Conservation (phyloP, 2,329 filamentous ascomycete genomes). For the Didymosphaeria variabile region DNA sequence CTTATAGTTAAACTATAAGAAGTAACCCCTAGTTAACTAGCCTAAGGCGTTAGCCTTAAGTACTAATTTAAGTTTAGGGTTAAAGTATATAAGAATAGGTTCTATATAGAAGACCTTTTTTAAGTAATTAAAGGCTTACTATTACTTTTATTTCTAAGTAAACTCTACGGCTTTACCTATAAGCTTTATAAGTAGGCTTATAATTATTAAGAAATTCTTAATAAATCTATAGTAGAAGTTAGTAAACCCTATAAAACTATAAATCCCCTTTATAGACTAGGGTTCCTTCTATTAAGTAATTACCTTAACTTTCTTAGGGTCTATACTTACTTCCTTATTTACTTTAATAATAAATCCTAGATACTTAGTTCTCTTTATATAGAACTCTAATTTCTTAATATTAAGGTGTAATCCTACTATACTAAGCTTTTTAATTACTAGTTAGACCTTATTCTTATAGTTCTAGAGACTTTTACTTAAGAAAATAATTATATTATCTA, state of each 20-base stretch:
- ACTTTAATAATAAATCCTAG: background rate
- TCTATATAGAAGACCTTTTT: conserved; percentile 11
- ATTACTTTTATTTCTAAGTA: conserved; percentile 7
- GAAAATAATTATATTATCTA: too few species aligned
- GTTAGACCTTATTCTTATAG: too few species aligned
- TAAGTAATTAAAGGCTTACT: conserved; percentile 33
- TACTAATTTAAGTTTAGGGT: conserved; percentile 1
- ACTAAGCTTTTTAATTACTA: too few species aligned
- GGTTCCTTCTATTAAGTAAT: background rate
- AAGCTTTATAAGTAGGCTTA: background rate
- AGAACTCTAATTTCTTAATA: background rate
- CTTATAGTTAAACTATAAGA: too few species aligned
- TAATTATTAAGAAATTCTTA: background rate
- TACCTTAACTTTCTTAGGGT: background rate
- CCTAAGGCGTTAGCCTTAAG: background rate
- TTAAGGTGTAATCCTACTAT: background rate
- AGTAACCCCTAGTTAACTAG: too few species aligned
- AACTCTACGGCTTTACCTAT: conserved; percentile 10
- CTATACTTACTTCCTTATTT: background rate
- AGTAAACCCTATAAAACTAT: background rate
- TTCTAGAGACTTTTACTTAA: too few species aligned
- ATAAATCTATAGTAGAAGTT: conserved; percentile 8
- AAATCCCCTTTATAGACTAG: background rate
- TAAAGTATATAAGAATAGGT: conserved; percentile 17
- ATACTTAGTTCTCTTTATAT: background rate